phyloP scores from a whole-genome alignment of 2,329 filamentous ascomycete species.

The Cercospora nicotianae region DNA sequence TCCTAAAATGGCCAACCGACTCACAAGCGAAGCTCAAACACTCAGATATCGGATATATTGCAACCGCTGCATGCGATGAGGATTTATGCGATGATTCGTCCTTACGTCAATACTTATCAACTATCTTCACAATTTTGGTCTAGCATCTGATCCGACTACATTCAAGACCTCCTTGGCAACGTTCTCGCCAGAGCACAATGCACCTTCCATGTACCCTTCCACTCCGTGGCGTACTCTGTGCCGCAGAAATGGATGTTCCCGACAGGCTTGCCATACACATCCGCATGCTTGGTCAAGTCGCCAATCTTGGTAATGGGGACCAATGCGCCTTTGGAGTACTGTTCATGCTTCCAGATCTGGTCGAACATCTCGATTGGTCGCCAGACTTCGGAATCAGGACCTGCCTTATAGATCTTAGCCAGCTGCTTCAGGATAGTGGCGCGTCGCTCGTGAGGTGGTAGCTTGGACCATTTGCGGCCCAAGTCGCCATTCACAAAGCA shows the following conservation, averaged over 20 bases:
- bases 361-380: conserved; percentile 10
- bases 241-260: conserved; percentile 18
- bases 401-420: conserved; percentile 5
- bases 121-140: neutral
- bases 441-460: conserved; percentile 7
- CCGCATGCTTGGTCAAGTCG: conserved; percentile 9
- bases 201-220: conserved; percentile 21
- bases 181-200: conserved; percentile 11
- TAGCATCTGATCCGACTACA: conserved; percentile 1
- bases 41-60: neutral
- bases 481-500: conserved; percentile 12
- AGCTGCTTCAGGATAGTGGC: conserved; percentile 10
- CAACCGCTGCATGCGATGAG: conserved; percentile 5
- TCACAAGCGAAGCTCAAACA: neutral
- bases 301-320: conserved; percentile 4
- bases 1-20: conserved; percentile 9
- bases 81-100: neutral
- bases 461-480: conserved; percentile 9
- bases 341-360: conserved; percentile 11
- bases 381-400: conserved; percentile 10
- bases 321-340: conserved; percentile 7
- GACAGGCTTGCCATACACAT: conserved; percentile 10
- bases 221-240: conserved; percentile 15
- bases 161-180: conserved; percentile 9
- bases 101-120: neutral